Evolutionary conservation across 139 green algal genomes (phyloP).

Genomic region (Chlorella sp.): DNA sequence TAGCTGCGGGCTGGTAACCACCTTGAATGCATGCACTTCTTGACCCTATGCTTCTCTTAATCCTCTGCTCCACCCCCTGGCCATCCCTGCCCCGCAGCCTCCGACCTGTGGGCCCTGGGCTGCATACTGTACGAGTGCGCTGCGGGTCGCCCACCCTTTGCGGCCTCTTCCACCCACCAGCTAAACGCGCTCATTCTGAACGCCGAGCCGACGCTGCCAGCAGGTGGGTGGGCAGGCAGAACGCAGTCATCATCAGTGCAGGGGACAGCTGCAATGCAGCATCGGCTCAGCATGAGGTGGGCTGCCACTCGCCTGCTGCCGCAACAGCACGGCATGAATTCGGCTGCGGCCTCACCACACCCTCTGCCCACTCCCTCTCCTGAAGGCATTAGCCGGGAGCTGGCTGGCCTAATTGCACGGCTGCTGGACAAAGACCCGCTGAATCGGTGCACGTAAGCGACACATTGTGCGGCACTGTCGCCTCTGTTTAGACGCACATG

Average conservation of each 20-base stretch:
- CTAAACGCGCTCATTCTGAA: constrained; percentile 82
- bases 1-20: neutral
- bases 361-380: neutral
- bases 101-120: constrained; percentile 93
- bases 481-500: neutral
- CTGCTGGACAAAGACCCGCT: constrained; percentile 89
- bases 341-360: neutral
- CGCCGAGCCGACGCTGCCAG: constrained; percentile 63
- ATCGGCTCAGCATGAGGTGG: too few relatives aligned
- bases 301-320: too few relatives aligned
- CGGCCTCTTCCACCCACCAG: constrained; percentile 78
- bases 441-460: constrained; percentile 66
- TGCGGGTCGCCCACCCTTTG: constrained; percentile 87
- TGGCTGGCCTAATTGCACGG: constrained; percentile 75
- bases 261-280: too few relatives aligned
- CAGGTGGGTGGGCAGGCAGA: neutral
- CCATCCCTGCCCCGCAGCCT: constrained; percentile 19
- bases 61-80: neutral
- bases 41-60: neutral
- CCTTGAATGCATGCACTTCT: neutral
- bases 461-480: too few relatives aligned
- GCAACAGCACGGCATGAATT: too few relatives aligned
- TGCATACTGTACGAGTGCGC: constrained; percentile 95
- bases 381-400: constrained; percentile 70
- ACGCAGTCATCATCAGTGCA: too few relatives aligned